Base-by-base conservation (phyloP, 2,329 filamentous ascomycete genomes). In the Microsporum ferrugineum region DNA sequence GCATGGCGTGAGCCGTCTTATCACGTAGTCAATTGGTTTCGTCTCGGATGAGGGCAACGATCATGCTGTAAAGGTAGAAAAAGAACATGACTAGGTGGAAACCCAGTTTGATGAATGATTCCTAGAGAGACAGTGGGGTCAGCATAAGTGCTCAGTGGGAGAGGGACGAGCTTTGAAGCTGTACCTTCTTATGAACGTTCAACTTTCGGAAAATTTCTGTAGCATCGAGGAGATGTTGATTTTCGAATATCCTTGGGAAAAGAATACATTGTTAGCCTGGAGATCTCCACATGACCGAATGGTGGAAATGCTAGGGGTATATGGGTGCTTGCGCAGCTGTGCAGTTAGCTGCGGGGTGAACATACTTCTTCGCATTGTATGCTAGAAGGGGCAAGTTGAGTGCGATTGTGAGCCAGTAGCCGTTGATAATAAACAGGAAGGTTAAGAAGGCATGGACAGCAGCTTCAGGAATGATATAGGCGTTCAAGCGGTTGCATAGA, bases 61-160 rank as follows among this genome's bases (percentile, higher is more conserved):
- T 94, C 89, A 94, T 95, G 86, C 89, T 95, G 84, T 96, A 96
- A 61, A 99, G 88, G 80, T 99, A 99, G 84, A 97, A 99, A 86
- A 99, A 99, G 84, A 99, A 99, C 91, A 99, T 96, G 79, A 99
- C 77, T 63, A 99, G 82, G 77, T 99, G 94, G 83, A 99, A 99
- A 61, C 92, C 94, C 49, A 99, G 89, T 81, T 99, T 99, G 80
- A 94, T 87, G 77, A 99, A 99, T 0, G 94, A 97, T 84, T 99
- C 94, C 91, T 96, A 67, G 41, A 56, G 29, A 17, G 36, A 17
- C 12, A 8, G 45, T 12, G 31, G 23, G 27, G n/a, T 29, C 31
- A 58, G 34, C 45, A 59, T 6, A 23, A 14, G 2, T 55, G 33
- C 7, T 36, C 55, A 43, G 41, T 7, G 12, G 6, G n/a, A 29